Base-by-base conservation (phyloP, 305 asterid species). In the Fraxinus albicans region DNA sequence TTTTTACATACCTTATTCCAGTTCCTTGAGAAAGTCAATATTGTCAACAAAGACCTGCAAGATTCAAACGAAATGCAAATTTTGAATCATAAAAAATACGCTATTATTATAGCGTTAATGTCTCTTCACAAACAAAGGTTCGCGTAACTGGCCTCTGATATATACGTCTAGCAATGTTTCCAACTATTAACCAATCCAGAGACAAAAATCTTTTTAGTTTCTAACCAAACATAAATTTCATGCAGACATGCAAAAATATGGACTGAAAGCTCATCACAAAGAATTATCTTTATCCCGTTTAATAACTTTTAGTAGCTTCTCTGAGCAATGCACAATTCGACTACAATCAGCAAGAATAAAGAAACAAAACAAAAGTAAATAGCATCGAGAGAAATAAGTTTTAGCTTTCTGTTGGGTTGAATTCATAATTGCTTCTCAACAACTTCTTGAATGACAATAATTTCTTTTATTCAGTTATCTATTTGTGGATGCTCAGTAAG, bases 1-100 rank as follows among this genome's bases (percentile, higher is more conserved):
- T 27, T 77, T 55, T 78, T 65, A 74, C 70, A 55, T 81, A 69
- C 60, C 85, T 84, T 81, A 90, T 83, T 92, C 96, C 88, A 92
- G 84, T 85, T 92, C 96, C 91, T 92, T 91, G 80, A 86, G 86
- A 82, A 92, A 91, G 86, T 92, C 96, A 17, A 91, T 74, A 80
- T 91, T 92, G 87, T 92, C 96, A 58, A 92, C 96, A 76, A 92
- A 92, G 53, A 92, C 96, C 96, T 92, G 90, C 90, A 86, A 81
- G 69, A 25, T 58, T 75, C 21, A 8, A 42, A 33, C 44, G 36
- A 67, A 27, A 67, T 50, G 21, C 74, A 23, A 67, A 67, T 4
- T 23, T 67, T 27, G 29, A 67, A 67, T 67, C 19, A 33, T 40
- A 77, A 81, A 70, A 3, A 76, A 50, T 50, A 50, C 19, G 19